Evolutionary conservation across 2,329 filamentous ascomycete genomes (phyloP).

Genomic region (Fusarium decemcellulare): DNA sequence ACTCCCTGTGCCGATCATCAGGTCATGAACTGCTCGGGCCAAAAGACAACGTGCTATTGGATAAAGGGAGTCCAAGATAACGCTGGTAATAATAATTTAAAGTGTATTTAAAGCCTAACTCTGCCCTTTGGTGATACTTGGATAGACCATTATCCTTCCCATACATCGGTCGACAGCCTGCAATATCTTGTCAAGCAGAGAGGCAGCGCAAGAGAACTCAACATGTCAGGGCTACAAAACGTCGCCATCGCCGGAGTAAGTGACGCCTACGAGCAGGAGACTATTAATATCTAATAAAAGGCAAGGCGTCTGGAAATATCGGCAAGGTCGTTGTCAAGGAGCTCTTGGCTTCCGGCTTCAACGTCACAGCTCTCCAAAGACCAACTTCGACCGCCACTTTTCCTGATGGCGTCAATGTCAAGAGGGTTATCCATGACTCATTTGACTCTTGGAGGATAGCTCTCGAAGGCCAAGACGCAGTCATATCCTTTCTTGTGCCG

Average conservation of each 20-base stretch:
- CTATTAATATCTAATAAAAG: background rate
- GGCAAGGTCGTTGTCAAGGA: background rate
- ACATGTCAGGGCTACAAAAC: constrained; percentile 2
- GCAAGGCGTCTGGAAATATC: constrained; percentile 5
- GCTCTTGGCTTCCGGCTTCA: background rate
- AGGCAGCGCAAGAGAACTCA: background rate
- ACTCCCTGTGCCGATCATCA: background rate
- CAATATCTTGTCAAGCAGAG: background rate
- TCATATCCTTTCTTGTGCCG: constrained; percentile 1
- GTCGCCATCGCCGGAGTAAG: constrained; percentile 15
- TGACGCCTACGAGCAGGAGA: background rate
- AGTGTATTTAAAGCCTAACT: too few species aligned
- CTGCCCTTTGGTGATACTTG: too few species aligned
- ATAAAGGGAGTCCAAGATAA: too few species aligned
- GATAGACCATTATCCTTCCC: background rate
- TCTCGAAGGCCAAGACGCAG: background rate
- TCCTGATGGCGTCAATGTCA: background rate
- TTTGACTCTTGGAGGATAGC: background rate
- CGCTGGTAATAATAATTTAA: too few species aligned
- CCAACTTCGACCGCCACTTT: background rate
- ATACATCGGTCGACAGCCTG: background rate
- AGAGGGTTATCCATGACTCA: background rate
- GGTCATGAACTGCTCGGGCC: too few species aligned
- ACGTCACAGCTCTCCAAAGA: background rate
- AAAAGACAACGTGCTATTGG: too few species aligned